Percentiles rank a stretch among this genome's conserved stretches.
Conservation (phyloP, 768 basidiomycete genomes). For the Hericium alpestre region DNA sequence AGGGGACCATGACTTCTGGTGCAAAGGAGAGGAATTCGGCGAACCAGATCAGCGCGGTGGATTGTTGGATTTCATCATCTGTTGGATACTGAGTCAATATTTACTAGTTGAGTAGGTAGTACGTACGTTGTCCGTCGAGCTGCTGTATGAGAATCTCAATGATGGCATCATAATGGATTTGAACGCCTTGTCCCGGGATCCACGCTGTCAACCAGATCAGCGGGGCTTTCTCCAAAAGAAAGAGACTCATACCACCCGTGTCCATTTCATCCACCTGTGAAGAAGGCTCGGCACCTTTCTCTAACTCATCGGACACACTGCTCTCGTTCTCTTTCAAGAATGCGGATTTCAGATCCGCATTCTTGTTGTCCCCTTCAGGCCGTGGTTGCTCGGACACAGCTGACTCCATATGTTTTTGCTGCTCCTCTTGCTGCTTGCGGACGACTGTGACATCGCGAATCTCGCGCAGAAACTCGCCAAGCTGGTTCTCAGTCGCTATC, state of each 20-base stretch:
- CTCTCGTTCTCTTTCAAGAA: neutral
- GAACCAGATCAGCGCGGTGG: constrained; percentile 88
- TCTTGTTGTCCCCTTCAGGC: neutral
- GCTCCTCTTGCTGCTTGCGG: constrained; percentile 52
- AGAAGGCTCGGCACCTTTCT: constrained; percentile 17
- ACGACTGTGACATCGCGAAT: constrained; percentile 78
- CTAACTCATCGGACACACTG: constrained; percentile 24
- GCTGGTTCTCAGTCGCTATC: constrained; percentile 78
- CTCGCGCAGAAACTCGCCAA: constrained; percentile 85
- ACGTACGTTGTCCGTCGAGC: constrained; percentile 65
- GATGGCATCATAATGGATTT: constrained; percentile 83
- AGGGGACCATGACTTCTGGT: constrained; percentile 87
- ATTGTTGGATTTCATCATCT: constrained; percentile 95
- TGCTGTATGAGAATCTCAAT: constrained; percentile 89
- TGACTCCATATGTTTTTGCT: constrained; percentile 8
- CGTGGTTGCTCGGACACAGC: constrained; percentile 2
- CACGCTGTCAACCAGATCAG: constrained; percentile 34
- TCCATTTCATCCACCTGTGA: constrained; percentile 47
- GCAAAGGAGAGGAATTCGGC: constrained; percentile 82
- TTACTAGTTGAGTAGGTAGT: neutral
- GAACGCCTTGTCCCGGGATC: constrained; percentile 90
- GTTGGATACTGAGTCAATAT: neutral
- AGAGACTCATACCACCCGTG: constrained; percentile 28
- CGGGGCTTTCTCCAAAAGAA: neutral
- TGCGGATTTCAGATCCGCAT: neutral